A percentile compares a stretch with the other conserved stretches of the same genome.
Conservation (phyloP, 2,329 filamentous ascomycete species). For the Amauroascus verrucosus region DNA sequence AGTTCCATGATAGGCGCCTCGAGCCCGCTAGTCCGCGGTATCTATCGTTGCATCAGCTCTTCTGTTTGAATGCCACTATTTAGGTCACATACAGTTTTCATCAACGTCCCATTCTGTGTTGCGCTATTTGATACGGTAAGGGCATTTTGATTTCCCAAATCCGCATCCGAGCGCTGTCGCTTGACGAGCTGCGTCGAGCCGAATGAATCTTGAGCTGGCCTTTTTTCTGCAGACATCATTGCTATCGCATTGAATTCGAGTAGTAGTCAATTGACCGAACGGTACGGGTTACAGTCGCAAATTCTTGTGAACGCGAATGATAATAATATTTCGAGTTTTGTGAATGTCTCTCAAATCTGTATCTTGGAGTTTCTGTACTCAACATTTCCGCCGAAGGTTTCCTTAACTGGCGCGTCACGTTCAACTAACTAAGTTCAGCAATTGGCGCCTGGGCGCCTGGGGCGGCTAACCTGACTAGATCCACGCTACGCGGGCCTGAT, state of each 20-base stretch:
- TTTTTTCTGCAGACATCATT: constrained; percentile 80
- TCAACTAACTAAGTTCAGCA: not conserved
- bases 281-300: not conserved
- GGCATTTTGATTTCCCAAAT: constrained; percentile 44
- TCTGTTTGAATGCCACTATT: not conserved
- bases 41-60: constrained; percentile 40
- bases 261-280: not conserved
- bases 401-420: not conserved
- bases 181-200: constrained; percentile 71
- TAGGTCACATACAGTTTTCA: constrained; percentile 52
- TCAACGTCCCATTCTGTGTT: constrained; percentile 51
- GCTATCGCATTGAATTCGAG: not conserved
- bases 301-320: no score
- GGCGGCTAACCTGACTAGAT: not conserved
- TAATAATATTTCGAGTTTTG: no score
- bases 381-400: not conserved
- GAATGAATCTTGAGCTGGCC: constrained; percentile 76
- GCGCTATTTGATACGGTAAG: constrained; percentile 49
- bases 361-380: not conserved
- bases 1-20: constrained; percentile 92
- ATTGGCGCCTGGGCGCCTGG: not conserved
- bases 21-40: constrained; percentile 67
- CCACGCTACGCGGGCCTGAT: constrained; percentile 4
- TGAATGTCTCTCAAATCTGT: no score
- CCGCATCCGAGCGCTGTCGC: constrained; percentile 63